Conservation (phyloP, 768 basidiomycete genomes). For the Solioccasus polychromus region DNA sequence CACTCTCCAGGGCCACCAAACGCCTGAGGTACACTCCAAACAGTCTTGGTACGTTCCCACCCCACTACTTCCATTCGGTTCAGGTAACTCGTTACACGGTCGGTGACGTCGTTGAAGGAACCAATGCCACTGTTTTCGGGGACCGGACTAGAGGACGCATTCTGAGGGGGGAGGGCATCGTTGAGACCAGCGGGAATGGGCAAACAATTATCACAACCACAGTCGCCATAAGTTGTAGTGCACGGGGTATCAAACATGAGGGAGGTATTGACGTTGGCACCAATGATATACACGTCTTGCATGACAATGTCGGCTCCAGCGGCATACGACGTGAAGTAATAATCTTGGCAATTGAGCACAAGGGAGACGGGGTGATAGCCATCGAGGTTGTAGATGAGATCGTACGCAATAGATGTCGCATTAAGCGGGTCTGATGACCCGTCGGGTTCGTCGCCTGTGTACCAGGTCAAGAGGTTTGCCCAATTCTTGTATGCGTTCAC, state of each 20-base stretch:
- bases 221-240: constrained; percentile 63
- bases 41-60: constrained; percentile 63
- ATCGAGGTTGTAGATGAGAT: constrained; percentile 58
- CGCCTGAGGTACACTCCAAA: constrained; percentile 80
- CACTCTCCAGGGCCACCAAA: constrained; percentile 51
- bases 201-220: constrained; percentile 67
- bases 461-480: constrained; percentile 67
- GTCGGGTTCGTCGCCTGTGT: constrained; percentile 72
- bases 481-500: constrained; percentile 67
- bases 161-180: constrained; percentile 23
- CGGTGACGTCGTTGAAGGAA: constrained; percentile 61
- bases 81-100: constrained; percentile 62
- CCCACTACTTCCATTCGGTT: constrained; percentile 56
- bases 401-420: constrained; percentile 47
- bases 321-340: constrained; percentile 55
- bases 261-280: constrained; percentile 63
- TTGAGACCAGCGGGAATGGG: constrained; percentile 39
- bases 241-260: constrained; percentile 59
- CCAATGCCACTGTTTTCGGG: constrained; percentile 24
- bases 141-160: constrained; percentile 15
- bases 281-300: constrained; percentile 52
- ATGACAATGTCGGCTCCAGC: constrained; percentile 66
- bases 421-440: constrained; percentile 64
- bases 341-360: constrained; percentile 66
- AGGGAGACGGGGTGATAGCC: constrained; percentile 67